Conservation (phyloP, 345 rosid genomes). For the Heritiera littoralis region DNA sequence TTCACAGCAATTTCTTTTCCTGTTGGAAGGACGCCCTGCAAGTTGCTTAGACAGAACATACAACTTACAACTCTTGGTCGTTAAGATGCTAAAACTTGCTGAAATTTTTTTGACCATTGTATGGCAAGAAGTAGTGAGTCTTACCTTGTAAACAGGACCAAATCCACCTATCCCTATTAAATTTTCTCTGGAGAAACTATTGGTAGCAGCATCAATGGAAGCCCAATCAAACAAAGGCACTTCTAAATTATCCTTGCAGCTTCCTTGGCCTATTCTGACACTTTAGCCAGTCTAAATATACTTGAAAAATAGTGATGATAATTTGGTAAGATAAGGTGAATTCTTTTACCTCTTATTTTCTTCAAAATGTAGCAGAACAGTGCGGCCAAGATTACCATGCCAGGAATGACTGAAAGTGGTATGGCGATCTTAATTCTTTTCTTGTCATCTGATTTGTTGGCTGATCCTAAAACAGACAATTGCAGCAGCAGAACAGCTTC, state of each 20-base stretch:
- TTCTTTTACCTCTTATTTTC: neutral
- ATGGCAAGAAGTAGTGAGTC: neutral
- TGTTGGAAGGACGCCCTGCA: constrained; percentile 3
- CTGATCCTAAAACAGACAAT: neutral
- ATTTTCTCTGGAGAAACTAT: neutral
- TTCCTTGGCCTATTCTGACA: neutral
- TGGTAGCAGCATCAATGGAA: neutral
- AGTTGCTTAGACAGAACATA: neutral
- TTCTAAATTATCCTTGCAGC: neutral
- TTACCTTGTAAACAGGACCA: constrained; percentile 6
- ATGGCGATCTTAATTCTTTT: neutral
- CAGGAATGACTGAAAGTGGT: neutral
- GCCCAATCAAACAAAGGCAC: neutral
- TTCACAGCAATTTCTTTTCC: neutral
- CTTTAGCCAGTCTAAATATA: neutral
- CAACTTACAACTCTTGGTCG: neutral
- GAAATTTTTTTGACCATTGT: neutral
- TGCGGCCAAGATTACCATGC: neutral
- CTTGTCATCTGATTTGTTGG: neutral
- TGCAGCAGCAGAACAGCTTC: too few species aligned
- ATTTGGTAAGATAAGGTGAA: neutral
- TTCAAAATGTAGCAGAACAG: neutral
- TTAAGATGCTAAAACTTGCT: neutral
- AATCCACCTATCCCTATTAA: neutral
- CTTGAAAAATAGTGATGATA: neutral